Evolutionary conservation across 2,329 filamentous ascomycete genomes (phyloP), one percentile per base, ranked within the genome.

Genomic region (Trichoderma harzianum): DNA sequence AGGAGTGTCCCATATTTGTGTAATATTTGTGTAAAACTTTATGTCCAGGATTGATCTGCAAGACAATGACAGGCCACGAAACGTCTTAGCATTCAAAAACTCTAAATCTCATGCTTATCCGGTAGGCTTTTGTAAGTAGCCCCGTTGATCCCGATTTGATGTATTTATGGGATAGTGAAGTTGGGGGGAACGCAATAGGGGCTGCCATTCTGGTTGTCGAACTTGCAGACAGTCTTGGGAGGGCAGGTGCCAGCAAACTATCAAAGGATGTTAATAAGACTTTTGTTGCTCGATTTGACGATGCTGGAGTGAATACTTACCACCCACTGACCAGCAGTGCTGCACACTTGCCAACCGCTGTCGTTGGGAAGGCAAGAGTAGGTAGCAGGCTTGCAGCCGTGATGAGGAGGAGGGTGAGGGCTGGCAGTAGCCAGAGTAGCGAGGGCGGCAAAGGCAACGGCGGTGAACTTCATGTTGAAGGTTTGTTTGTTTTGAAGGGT

Each of bases 131-230:
- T 5, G 30, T 16, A 34, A 24, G 11, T 7, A 39, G 11, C 24
- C 58, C 18, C 58, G 21, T 62, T 36, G 26, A 32, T 34, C 28
- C 57, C 16, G 7, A 30, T 51, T 14, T 26, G 26, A 32, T 30
- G 30, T 8, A 32, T 70, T 72, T 66, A 72, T 55, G 66, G 71
- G 69, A 73, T 68, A 16, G 70, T 66, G 77, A 78, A 81, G 64
- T 73, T 72, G 43, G 78, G 75, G 14, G 79, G 79, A 7, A 83
- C 78, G 66, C 81, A 83, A 80, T 83, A 83, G 72, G 81, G 81
- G 78, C 79, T 81, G 62, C 73, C 65, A 76, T 77, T 83, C 51
- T 74, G 70, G 53, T 74, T 43, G 76, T 79, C 77, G 78, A 82
- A 83, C 76, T 78, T 78, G 77, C 81, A 83, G 47, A 74, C 47